Evolutionary conservation across 129 eudicot genomes (phyloP), one percentile per base, ranked within the genome.

Genomic region (Chrysanthemum seticuspe): DNA sequence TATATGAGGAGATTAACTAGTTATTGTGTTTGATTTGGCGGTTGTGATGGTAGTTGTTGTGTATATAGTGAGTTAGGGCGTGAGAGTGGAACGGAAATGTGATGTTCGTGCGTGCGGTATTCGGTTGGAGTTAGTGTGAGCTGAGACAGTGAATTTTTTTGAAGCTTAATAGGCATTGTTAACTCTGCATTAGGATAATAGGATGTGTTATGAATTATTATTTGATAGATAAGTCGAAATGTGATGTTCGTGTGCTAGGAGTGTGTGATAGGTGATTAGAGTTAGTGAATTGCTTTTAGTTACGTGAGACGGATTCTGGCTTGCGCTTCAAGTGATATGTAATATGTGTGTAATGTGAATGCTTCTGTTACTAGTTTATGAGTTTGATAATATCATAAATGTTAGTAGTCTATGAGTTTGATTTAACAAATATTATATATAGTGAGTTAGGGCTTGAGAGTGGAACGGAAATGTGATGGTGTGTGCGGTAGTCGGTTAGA

Each of bases 31-130:
- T 34, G 36, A 31, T 31, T 65, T 23, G 45, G 44, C 66, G 53
- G 27, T 14, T 66, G 64, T 13, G 59, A 16, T 19, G 56, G 12
- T 21, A 34, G 45, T 15, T 15, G 79, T 44, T 59, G 67, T 54
- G 9, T 25, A 67, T 15, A 47, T 76, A 76, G 40, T 8, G 53
- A 31, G 40, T 31, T 48, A 67, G 59, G 79, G 27, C 44, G 6
- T 52, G 36, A 18, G 18, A 50, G 44, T 18, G 61, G 71, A 44
- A 36, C 34, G 62, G 62, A 23, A 49, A 36, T 74, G 72, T 55
- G 4, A 58, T 5, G 3, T 19, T 21, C 10, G 2, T 58, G 31
- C 3, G 31, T 9, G 63, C 8, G 57, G 57, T 14, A 15, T 4
- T 0, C 0, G 1, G 2, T 1, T 52, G 14, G 57, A 18, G 14